Base-by-base conservation (phyloP, 1,284 basidiomycete species). In the Melampsora larici-populina region DNA sequence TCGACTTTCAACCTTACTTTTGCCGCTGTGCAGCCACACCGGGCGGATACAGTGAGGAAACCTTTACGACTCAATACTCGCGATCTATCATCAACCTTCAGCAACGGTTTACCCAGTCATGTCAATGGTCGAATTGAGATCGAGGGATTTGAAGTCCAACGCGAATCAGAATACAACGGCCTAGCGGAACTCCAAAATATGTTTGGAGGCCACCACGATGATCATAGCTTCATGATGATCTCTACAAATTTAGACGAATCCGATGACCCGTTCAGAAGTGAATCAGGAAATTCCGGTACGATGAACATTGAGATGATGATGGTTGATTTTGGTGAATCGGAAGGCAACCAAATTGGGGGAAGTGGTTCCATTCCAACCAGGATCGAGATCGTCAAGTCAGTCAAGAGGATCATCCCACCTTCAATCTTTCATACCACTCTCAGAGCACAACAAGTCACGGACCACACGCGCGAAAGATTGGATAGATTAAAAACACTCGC, bases 221-320 rank as follows among this genome's bases (percentile, higher is more conserved):
- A 58, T 24, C 55, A 58, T 58, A 29, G 55, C 55, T 58, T n/a
- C 55, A 58, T 58, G 55, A 58, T 58, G 55, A 58, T 58, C 55
- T 58, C 55, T 58, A 58, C 55, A 18, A 58, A 15, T 29, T n/a
- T 15, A 15, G 55, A 18, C 26, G 55, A 29, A 29, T n/a, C 55
- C 3, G 55, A 58, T 29, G 26, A 15, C 9, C 21, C 55, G 1
- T 58, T 58, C 18, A 18, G 55, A 8, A 29, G 55, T 13, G 55
- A 29, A 58, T 15, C 21, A 58, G n/a, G n/a, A 13, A 18, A 58
- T 58, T n/a, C n/a, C 55, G 26, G 26, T 29, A 8, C 9, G 55
- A 58, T 58, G 55, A 58, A 29, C 55, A 24, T 58, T 29, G 55
- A 58, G 55, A 58, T 58, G 55, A n/a, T 58, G n/a, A 58, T 58